Percentiles rank a stretch among this genome's conserved stretches.
Conservation (phyloP, 345 rosid genomes). For the Litchi chinensis region DNA sequence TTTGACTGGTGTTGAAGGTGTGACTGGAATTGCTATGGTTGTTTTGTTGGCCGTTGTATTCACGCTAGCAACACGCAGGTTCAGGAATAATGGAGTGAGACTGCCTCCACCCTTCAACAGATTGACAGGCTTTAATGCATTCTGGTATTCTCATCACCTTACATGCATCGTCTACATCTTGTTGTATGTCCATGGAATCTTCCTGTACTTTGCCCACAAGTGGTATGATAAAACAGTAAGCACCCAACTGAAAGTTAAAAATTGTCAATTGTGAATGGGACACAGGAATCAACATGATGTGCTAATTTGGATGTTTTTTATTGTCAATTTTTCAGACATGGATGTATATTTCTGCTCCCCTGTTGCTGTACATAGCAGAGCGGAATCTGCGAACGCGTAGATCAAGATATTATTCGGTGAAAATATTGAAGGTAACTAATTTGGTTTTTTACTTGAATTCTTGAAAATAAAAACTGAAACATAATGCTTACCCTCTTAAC, state of each 20-base stretch:
- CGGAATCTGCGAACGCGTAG: conserved; percentile 75
- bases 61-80: conserved; percentile 67
- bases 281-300: not conserved
- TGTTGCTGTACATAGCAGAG: conserved; percentile 77
- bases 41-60: conserved; percentile 61
- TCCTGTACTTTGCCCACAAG: conserved; percentile 59
- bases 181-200: conserved; percentile 78
- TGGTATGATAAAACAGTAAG: conserved; percentile 87
- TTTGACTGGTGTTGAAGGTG: conserved; percentile 65
- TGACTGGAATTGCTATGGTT: conserved; percentile 83
- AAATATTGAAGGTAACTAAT: conserved; percentile 65
- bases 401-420: conserved; percentile 73
- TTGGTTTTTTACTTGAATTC: not conserved
- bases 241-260: conserved; percentile 14
- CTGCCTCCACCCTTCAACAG: conserved; percentile 80
- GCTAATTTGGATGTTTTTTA: conserved; percentile 9
- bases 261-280: not conserved
- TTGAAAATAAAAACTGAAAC: not conserved
- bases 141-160: conserved; percentile 98
- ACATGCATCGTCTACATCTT: conserved; percentile 72
- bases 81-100: conserved; percentile 66
- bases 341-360: conserved; percentile 84
- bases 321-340: conserved; percentile 68
- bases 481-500: not conserved
- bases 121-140: conserved; percentile 90